Evolutionary conservation across 2,329 filamentous ascomycete species (phyloP).

Genomic region (Alternaria alternata): DNA sequence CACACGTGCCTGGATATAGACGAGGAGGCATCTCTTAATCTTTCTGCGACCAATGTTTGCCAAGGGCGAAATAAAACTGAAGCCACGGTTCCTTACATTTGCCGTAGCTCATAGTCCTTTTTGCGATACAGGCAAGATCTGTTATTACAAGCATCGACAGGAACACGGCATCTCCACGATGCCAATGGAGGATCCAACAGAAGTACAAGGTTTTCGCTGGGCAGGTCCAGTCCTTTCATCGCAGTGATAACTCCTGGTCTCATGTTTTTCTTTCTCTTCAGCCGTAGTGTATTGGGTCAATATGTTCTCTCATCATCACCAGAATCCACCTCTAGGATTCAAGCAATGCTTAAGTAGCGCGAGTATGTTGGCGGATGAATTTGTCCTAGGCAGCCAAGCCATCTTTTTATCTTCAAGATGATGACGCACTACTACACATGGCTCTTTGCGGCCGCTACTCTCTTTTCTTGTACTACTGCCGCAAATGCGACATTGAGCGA

Average conservation of each 20-base stretch:
- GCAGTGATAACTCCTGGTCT: background rate
- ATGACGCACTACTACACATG: conserved; percentile 8
- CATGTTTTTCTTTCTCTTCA: background rate
- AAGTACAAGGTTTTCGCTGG: background rate
- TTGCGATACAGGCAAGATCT: background rate
- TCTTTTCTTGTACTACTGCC: conserved; percentile 17
- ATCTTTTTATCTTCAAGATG: conserved; percentile 3
- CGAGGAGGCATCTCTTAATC: conserved; percentile 6
- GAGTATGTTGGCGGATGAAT: background rate
- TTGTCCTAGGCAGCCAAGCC: conserved; percentile 1
- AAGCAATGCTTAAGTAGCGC: conserved; percentile 7
- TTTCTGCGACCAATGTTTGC: conserved; percentile 2
- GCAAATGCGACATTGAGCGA: conserved; percentile 22
- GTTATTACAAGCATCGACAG: background rate
- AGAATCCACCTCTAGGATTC: background rate
- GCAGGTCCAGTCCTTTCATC: background rate
- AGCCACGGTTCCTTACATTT: background rate
- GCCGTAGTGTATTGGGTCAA: conserved; percentile 1
- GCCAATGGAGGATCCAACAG: background rate
- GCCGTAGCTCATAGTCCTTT: background rate
- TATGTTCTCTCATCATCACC: background rate
- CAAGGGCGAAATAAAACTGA: background rate
- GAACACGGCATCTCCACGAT: background rate
- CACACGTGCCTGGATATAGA: conserved; percentile 1
- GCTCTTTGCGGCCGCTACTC: conserved; percentile 13